Base-by-base conservation (phyloP, 495 filamentous ascomycete species). In the Tuber calosporum region DNA sequence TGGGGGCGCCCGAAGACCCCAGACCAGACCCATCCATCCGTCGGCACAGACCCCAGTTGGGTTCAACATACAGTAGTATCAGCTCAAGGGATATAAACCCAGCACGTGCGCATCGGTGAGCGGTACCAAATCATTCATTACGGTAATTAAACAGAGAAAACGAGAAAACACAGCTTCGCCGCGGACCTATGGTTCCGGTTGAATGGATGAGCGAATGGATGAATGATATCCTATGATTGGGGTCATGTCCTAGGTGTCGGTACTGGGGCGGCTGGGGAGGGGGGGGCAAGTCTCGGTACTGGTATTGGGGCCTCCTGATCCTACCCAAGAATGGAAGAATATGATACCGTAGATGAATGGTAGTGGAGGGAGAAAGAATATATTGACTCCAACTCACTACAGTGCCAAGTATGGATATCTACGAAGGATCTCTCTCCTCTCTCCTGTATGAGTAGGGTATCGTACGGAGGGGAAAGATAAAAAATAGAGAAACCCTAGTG, bases 251-350 rank as follows among this genome's bases (percentile, higher is more conserved):
- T 34, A 67, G 34, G 66, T 75, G 30, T 66, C 71, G 69, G 41
- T 68, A 26, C 39, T 0, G 45, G 66, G 42, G 69, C 69, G 72
- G 39, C 73, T 70, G 1, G 19, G 40, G 62, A 62, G 30, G 20
- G 53, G 48, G 30, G 66, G 68, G n/a, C 53, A 69, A 68, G 53
- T 39, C 8, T 72, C 69, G 58, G 69, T 66, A 37, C 39, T 68
- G 62, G n/a, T n/a, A n/a, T n/a, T n/a, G n/a, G n/a, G 68, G 71
- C 62, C 77, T 74, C 75, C 74, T 77, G 53, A 74, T 77, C 76
- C 72, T 20, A 68, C 75, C 74, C 73, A 70, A 53, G 68, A 77
- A 70, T 77, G 67, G 42, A 77, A 68, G 67, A 72, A 73, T 66
- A n/a, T n/a, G n/a, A n/a, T n/a, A n/a, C n/a, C n/a, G n/a, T n/a